Conservation (phyloP, 495 filamentous ascomycete genomes). For the Poronia punctata region DNA sequence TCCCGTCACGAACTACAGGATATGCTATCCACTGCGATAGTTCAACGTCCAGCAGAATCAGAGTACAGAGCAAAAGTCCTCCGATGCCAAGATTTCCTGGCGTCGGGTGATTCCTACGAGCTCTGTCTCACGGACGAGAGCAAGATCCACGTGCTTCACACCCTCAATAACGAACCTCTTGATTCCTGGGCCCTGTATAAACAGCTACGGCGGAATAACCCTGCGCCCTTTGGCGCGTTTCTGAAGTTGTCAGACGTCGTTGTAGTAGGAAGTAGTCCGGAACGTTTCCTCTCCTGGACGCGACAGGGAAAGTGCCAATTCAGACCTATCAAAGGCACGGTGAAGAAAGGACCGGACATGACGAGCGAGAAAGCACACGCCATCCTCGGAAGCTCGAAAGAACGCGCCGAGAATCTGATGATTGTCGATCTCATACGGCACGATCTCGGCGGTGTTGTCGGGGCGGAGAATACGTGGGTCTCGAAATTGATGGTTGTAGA, state of each 20-base stretch:
- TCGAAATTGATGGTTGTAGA: not conserved
- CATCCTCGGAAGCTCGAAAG: slow-evolving; percentile 58
- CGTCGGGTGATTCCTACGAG: slow-evolving; percentile 67
- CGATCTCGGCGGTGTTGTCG: slow-evolving; percentile 64
- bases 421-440: slow-evolving; percentile 76
- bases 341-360: slow-evolving; percentile 46
- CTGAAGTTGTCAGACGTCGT: slow-evolving; percentile 49
- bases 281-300: slow-evolving; percentile 63
- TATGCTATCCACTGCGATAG: not conserved
- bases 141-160: slow-evolving; percentile 32
- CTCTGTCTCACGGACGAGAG: slow-evolving; percentile 63
- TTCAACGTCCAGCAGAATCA: not conserved
- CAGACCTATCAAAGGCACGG: slow-evolving; percentile 73
- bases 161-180: not conserved
- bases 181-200: slow-evolving; percentile 34
- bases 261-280: slow-evolving; percentile 63
- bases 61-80: slow-evolving; percentile 48
- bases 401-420: slow-evolving; percentile 78
- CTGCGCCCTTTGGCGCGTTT: slow-evolving; percentile 27
- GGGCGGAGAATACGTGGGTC: slow-evolving; percentile 47
- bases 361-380: slow-evolving; percentile 51
- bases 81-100: slow-evolving; percentile 50
- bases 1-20: too few relatives aligned
- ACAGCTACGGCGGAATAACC: not conserved
- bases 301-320: slow-evolving; percentile 37